Conservation (phyloP, 257 asterid species). For the Ajuga chamaepitys region DNA sequence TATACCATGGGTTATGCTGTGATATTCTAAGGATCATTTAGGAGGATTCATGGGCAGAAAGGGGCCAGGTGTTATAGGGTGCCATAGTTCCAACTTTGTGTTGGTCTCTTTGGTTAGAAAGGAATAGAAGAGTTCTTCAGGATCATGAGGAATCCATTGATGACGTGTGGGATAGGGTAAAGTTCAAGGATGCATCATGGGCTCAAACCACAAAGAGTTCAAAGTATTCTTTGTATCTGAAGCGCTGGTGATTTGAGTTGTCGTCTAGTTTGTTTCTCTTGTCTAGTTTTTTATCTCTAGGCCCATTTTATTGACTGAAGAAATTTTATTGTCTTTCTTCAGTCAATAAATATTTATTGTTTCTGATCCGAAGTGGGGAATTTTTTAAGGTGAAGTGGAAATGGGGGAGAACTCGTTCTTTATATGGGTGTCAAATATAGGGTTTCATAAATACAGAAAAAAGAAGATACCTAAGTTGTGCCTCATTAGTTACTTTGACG, state of each 20-base stretch:
- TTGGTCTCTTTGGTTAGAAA: neutral
- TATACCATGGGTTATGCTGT: neutral
- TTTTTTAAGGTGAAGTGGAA: too few species aligned
- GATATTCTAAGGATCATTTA: neutral
- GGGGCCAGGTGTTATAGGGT: neutral
- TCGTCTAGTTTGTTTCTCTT: neutral
- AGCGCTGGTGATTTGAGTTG: neutral
- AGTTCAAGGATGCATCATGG: too few species aligned
- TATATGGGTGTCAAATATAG: too few species aligned
- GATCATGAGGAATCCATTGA: neutral
- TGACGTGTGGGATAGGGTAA: neutral
- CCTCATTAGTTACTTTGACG: too few species aligned
- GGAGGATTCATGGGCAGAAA: neutral
- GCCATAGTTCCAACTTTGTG: neutral
- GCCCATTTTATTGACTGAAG: too few species aligned
- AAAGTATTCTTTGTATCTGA: neutral
- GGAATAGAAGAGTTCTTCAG: too few species aligned
- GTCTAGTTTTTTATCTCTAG: neutral
- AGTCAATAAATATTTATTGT: neutral
- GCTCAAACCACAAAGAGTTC: neutral
- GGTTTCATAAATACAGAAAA: too few species aligned
- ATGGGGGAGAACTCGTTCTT: too few species aligned
- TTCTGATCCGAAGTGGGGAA: too few species aligned
- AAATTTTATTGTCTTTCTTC: neutral
- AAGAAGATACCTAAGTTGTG: too few species aligned